Base-by-base conservation (phyloP, 495 filamentous ascomycete species). In the Apodospora peruviana region DNA sequence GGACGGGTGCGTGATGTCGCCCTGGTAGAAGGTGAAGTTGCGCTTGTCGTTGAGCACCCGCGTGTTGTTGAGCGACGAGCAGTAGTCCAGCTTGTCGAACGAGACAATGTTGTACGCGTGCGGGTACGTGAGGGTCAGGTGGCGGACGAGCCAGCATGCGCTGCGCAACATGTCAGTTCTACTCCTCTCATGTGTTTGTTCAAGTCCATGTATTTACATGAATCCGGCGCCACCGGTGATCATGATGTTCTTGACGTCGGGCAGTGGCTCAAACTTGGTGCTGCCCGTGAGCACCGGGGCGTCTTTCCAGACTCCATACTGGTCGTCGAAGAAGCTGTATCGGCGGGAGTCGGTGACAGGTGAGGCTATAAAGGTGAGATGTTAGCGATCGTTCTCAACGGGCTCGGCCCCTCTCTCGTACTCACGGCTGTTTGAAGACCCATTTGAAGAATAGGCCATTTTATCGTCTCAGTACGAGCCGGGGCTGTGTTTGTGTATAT, bases 41-140 rank as follows among this genome's bases (percentile, higher is more conserved):
- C 77, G 71, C 51, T 69, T 69, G 47, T 68, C 70, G 50, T 84
- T 70, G 20, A 90, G 72, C 25, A 67, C 66, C 4, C 76, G 68
- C 11, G 82, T 84, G 65, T 90, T 90, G 65, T 85, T 82, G 54
- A 87, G 66, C 9, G 83, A 85, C 12, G 85, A 72, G 63, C 81
- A 85, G 65, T 85, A 84, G 58, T 88, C 84, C 38, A 90, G 71
- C 64, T 87, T 88, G 66, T 90, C 86, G 54, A 88, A 86, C 14
- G 82, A 87, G 34, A 90, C 64, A 48, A 88, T 76, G 48, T 83
- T 85, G 71, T 90, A 90, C 58, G 76, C 72, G 39, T 82, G 57
- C 0, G 80, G 73, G 53, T 88, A 88, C 11, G 78, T 82, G 37
- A 83, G 61, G 17, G 77, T 76, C 47, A 88, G 70, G 62, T 88